A percentile compares a stretch with the other conserved stretches of the same genome.
Evolutionary conservation across 306 rosid genomes (phyloP).

Genomic region (Betula pendula): DNA sequence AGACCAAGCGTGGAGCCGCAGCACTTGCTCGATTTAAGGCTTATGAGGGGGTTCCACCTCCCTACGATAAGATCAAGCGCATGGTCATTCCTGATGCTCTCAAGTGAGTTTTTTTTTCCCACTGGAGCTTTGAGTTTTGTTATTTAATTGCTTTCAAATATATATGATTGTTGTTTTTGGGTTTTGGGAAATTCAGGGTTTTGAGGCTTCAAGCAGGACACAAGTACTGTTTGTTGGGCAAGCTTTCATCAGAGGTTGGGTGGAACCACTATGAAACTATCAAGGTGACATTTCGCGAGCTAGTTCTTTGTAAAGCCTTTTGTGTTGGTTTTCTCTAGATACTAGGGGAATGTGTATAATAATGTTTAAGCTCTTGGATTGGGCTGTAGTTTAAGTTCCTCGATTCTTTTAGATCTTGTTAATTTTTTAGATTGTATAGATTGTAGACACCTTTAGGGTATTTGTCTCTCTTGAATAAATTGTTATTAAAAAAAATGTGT

Average conservation of each 20-base stretch:
- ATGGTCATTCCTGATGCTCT: conserved; percentile 71
- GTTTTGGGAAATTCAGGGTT: conserved; percentile 39
- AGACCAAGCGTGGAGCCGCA: conserved; percentile 67
- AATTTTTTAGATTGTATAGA: too few species aligned
- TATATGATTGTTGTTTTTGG: background rate
- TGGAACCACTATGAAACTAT: conserved; percentile 44
- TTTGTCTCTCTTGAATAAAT: too few species aligned
- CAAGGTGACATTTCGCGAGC: conserved; percentile 22
- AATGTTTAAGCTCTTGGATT: too few species aligned
- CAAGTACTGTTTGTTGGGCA: conserved; percentile 60
- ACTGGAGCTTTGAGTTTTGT: background rate
- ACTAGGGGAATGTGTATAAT: too few species aligned
- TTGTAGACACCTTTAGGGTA: too few species aligned
- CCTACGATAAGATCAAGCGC: conserved; percentile 58
- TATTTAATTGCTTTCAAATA: background rate
- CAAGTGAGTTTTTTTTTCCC: conserved; percentile 40
- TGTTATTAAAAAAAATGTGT: too few species aligned
- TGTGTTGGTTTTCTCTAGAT: background rate
- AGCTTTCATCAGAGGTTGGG: conserved; percentile 68
- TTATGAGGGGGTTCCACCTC: conserved; percentile 62
- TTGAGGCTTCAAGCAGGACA: conserved; percentile 85
- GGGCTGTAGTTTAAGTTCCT: too few species aligned
- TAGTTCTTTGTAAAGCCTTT: background rate
- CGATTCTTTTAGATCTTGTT: too few species aligned
- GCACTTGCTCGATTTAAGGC: conserved; percentile 66